Base-by-base conservation (phyloP, 2,329 filamentous ascomycete genomes). In the Plectosphaerella plurivora region DNA sequence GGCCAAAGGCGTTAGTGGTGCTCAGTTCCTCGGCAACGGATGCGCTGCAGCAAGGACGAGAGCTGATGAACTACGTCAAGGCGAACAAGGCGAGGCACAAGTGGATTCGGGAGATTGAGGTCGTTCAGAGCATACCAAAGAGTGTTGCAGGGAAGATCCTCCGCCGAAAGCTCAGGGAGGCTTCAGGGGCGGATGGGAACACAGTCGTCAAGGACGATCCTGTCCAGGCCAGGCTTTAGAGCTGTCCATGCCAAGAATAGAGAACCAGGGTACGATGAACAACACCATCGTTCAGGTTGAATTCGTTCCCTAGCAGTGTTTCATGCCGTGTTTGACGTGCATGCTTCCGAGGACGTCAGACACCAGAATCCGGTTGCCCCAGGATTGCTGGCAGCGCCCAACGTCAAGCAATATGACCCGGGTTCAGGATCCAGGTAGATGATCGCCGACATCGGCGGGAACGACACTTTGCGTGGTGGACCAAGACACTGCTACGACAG, bases 121-220 rank as follows among this genome's bases (percentile, higher is more conserved):
- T 82, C 53, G 66, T 77, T 0, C 65, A 73, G 9, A 72, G 69
- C 46, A 79, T 87, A 28, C 83, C 83, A 0, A 86, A 86, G 71
- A 83, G 77, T 60, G 73, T 81, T 1, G 78, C 76, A 51, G 82
- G 82, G 3, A 85, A 86, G 73, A 82, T 86, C 53, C 64, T 86
- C 58, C 73, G 81, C 52, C 67, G 80, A 39, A 64, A 81, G 16
- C 63, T 84, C 56, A 76, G 73, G 51, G 70, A 78, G 46, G 46
- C 22, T 22, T 37, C 46, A 37, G 35, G 46, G 37, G 37, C 37
- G 37, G 37, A 39, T n/a, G 37, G 37, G 5, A 39, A n/a, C 14
- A 39, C 37, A 14, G 14, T 39, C 37, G 16, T 39, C 14, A 39
- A 39, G 37, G 37, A 39, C n/a, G 45, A 35, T 18, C 25, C 45